Evolutionary conservation across 495 filamentous ascomycete species (phyloP).

Genomic region (Lophium mytilinum): DNA sequence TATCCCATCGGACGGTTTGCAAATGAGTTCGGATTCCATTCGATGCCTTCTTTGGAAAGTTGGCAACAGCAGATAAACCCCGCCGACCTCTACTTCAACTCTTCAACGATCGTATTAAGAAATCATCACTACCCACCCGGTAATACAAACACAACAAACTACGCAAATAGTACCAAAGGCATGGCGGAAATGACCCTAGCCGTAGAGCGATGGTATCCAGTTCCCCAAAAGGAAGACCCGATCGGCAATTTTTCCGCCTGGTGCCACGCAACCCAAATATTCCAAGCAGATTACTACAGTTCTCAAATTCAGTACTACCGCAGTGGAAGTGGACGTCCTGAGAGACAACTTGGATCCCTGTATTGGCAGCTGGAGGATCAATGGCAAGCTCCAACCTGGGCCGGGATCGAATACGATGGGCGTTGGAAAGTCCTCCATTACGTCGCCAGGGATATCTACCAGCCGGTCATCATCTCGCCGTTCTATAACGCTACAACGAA

Average conservation of each 20-base stretch:
- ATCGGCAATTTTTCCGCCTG: slow-evolving; percentile 61
- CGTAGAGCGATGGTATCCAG: slow-evolving; percentile 52
- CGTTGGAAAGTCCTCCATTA: slow-evolving; percentile 62
- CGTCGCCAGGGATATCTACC: slow-evolving; percentile 51
- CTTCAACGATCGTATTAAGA: slow-evolving; percentile 48
- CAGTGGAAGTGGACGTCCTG: slow-evolving; percentile 49
- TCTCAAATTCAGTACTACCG: slow-evolving; percentile 59
- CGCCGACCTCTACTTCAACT: slow-evolving; percentile 53
- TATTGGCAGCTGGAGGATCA: slow-evolving; percentile 69
- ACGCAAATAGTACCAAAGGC: slow-evolving; percentile 36
- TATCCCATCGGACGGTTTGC: slow-evolving; percentile 59
- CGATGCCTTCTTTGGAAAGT: slow-evolving; percentile 56
- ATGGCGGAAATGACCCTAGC: slow-evolving; percentile 60
- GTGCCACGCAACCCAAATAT: slow-evolving; percentile 59
- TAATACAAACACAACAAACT: slow-evolving; percentile 42
- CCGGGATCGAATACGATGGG: slow-evolving; percentile 55
- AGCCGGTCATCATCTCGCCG: slow-evolving; percentile 52
- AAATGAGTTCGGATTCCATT: slow-evolving; percentile 60
- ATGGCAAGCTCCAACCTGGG: slow-evolving; percentile 63
- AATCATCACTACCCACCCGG: slow-evolving; percentile 59
- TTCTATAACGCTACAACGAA: slow-evolving; percentile 51
- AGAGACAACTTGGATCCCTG: slow-evolving; percentile 53
- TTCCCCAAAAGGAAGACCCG: slow-evolving; percentile 48
- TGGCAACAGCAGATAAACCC: slow-evolving; percentile 49
- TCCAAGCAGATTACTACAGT: slow-evolving; percentile 60